phyloP scores from a whole-genome alignment of 805 yeast genomes.

The Yamadazyma takamatsuzukensis region DNA sequence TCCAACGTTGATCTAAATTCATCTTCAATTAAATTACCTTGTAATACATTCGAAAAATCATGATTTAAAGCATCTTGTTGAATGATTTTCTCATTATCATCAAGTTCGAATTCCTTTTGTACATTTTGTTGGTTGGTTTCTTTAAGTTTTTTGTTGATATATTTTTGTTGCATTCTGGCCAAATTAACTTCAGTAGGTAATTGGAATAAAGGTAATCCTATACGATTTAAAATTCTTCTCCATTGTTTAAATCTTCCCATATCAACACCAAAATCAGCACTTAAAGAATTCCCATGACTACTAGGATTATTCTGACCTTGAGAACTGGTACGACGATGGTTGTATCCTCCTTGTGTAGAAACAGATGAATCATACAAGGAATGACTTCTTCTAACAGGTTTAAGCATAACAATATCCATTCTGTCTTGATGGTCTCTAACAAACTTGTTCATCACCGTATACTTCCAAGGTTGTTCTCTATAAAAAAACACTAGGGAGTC shows the following conservation, averaged over 20 bases:
- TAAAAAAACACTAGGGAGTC: constrained; percentile 73
- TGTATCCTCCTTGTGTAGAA: constrained; percentile 2
- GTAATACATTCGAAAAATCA: constrained; percentile 37
- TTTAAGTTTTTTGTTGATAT: constrained; percentile 13
- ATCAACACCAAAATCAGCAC: constrained; percentile 27
- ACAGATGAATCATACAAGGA: constrained; percentile 10
- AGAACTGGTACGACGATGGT: not conserved
- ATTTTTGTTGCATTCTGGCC: constrained; percentile 16
- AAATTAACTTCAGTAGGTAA: constrained; percentile 40
- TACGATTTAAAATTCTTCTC: constrained; percentile 35
- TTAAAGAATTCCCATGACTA: constrained; percentile 19
- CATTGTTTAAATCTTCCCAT: constrained; percentile 29
- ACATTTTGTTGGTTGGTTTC: not conserved
- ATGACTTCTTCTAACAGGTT: constrained; percentile 14
- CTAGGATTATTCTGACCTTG: constrained; percentile 2
- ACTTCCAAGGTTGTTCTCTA: constrained; percentile 78
- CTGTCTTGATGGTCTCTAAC: constrained; percentile 29
- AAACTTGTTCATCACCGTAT: constrained; percentile 38
- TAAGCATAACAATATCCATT: constrained; percentile 20
- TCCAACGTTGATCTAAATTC: constrained; percentile 28
- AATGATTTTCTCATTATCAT: constrained; percentile 1
- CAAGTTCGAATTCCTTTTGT: constrained; percentile 1
- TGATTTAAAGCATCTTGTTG: constrained; percentile 12
- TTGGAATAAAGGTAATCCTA: constrained; percentile 42
- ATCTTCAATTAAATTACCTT: constrained; percentile 24